phyloP scores from a whole-genome alignment of 345 rosid genomes.

The Kernera saxatilis region DNA sequence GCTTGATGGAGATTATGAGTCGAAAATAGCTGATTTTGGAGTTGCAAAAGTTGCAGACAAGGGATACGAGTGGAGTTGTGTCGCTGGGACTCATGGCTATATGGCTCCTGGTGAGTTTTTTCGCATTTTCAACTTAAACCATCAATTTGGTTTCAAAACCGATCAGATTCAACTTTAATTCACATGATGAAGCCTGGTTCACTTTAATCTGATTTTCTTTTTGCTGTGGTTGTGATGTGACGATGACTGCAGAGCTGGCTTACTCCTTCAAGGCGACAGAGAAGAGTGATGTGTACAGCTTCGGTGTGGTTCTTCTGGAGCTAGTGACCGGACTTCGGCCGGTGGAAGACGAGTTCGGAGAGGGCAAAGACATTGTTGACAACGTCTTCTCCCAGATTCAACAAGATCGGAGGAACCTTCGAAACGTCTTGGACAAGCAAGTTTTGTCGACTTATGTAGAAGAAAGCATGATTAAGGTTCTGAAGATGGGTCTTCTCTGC shows the following conservation, averaged over 20 bases:
- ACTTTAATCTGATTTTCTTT: background rate
- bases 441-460: constrained; percentile 32
- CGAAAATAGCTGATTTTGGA: constrained; percentile 90
- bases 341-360: constrained; percentile 67
- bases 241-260: constrained; percentile 58
- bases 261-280: constrained; percentile 60
- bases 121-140: background rate
- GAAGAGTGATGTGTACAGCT: constrained; percentile 84
- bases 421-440: constrained; percentile 48
- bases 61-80: constrained; percentile 45
- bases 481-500: constrained; percentile 68
- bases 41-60: constrained; percentile 66
- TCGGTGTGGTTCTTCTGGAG: constrained; percentile 82
- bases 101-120: constrained; percentile 81
- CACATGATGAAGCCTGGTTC: background rate
- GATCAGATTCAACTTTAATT: background rate
- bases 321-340: constrained; percentile 52
- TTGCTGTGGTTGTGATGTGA: background rate
- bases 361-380: constrained; percentile 69
- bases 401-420: constrained; percentile 39
- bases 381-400: constrained; percentile 60
- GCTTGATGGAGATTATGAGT: constrained; percentile 56
- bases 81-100: constrained; percentile 89
- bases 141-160: background rate
- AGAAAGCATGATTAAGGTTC: constrained; percentile 63